A percentile compares a stretch with the other conserved stretches of the same genome.
phyloP scores from a whole-genome alignment of 2,329 filamentous ascomycete species.

The Chrysoporthe deuterocubensis region DNA sequence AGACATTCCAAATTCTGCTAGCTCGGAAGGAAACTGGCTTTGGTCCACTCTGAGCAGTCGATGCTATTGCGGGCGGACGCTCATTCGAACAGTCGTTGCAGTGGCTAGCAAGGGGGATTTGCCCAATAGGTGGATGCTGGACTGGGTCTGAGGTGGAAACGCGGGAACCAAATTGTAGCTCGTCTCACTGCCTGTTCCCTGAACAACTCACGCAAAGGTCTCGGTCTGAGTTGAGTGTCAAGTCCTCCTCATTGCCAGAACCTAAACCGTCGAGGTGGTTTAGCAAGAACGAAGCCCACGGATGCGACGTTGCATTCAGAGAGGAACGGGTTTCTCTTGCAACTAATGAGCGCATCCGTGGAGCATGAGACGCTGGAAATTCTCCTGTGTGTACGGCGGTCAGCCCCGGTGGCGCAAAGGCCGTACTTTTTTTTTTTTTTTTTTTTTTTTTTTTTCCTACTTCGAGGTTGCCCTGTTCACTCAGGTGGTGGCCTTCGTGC shows the following conservation, averaged over 20 bases:
- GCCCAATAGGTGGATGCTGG: slow-evolving; percentile 1
- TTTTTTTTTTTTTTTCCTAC: neutral
- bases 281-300: slow-evolving; percentile 21
- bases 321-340: slow-evolving; percentile 17
- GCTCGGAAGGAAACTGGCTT: slow-evolving; percentile 15
- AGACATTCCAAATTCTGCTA: slow-evolving; percentile 20
- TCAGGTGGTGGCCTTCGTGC: slow-evolving; percentile 39
- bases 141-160: slow-evolving; percentile 14
- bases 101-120: neutral
- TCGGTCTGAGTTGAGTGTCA: slow-evolving; percentile 25
- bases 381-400: slow-evolving; percentile 3
- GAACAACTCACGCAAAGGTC: neutral
- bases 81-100: neutral
- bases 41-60: neutral
- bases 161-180: slow-evolving; percentile 19
- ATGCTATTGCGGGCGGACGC: neutral
- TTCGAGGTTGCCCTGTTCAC: slow-evolving; percentile 42
- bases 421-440: neutral
- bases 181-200: slow-evolving; percentile 30
- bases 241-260: slow-evolving; percentile 26
- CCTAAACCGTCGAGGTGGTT: neutral
- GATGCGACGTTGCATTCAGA: slow-evolving; percentile 19
- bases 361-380: slow-evolving; percentile 32
- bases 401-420: neutral
- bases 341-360: slow-evolving; percentile 16